Base-by-base conservation (phyloP, 352 stramenopile species). In the Globisporangium parvum region DNA sequence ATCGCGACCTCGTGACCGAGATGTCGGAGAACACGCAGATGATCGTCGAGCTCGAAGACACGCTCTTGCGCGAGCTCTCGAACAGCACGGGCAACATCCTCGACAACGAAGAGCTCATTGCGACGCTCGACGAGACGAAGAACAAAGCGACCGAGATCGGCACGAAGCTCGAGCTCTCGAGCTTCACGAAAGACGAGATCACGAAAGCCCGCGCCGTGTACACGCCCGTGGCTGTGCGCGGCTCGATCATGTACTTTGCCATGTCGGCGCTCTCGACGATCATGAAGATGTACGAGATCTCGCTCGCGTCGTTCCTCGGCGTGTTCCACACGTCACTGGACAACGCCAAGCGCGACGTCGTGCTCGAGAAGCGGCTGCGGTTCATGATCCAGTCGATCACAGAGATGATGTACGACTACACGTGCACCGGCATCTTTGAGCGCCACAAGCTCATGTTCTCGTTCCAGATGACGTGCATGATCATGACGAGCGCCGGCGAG, bases 381-480 rank as follows among this genome's bases (percentile, higher is more conserved):
- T 92, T 90, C 48, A 94, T 97, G 82, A 92, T 91, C 23, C 73
- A 92, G 45, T 91, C 83, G 14, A 94, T 97, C 54, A 98, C 91
- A 0, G 77, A 91, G 41, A 88, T 96, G 72, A 93, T 98, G 67
- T 98, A 98, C 69, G 91, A 98, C 67, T 98, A 98, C 75, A 98
- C 91, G 11, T 98, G 94, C 60, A 98, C 89, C 8, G 94, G 94
- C 24, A 98, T 98, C 60, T 98, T 98, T 48, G 94, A 98, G 77
- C 82, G 90, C n/a, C 94, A 98, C 73, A 98, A 98, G 70, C 81
- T 98, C 58, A 98, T 98, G 89, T 98, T 98, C 64, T 93, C 86
- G 35, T 97, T 98, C 67, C 91, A 98, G 67, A 96, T 98, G 85
- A 97, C 93, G 15, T 97, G 87, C 64, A 98, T 98, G 93, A 96